These are phyloP conservation scores for Cyberlindnera nakhonratchasimensis DNA, from an alignment of 805 yeast species.

Conservation along the genomic window DNA sequence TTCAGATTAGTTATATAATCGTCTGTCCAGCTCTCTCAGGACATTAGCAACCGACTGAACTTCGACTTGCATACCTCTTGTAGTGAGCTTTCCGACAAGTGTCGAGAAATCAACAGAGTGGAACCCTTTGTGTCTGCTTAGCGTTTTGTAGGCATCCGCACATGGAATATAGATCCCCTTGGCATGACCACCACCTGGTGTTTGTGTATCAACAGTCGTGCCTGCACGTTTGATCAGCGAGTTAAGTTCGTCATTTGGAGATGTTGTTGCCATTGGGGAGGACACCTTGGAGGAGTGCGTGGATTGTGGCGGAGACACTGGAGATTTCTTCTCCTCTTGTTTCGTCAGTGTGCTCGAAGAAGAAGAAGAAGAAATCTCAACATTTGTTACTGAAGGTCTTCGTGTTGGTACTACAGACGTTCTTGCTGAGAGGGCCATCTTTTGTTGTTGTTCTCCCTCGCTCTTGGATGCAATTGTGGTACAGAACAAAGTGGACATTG, in stretches of 20 bases:
- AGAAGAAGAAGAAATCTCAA: not conserved
- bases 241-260: slow-evolving; percentile 26
- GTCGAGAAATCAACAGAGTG: slow-evolving; percentile 68
- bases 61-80: slow-evolving; percentile 87
- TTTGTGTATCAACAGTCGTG: slow-evolving; percentile 9
- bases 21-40: slow-evolving; percentile 72
- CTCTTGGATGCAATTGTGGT: slow-evolving; percentile 67
- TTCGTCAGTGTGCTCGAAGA: not conserved
- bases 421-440: slow-evolving; percentile 9
- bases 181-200: slow-evolving; percentile 17
- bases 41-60: slow-evolving; percentile 88
- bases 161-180: slow-evolving; percentile 71
- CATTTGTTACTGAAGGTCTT: slow-evolving; percentile 3
- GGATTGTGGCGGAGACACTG: slow-evolving; percentile 29
- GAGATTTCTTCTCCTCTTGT: slow-evolving; percentile 21
- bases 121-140: slow-evolving; percentile 78
- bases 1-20: slow-evolving; percentile 23
- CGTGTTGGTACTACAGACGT: slow-evolving; percentile 5
- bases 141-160: slow-evolving; percentile 84
- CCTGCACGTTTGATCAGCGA: slow-evolving; percentile 18
- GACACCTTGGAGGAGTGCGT: slow-evolving; percentile 27
- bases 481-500: slow-evolving; percentile 85
- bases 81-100: slow-evolving; percentile 69
- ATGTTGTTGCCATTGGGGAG: slow-evolving; percentile 21
- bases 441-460: slow-evolving; percentile 19